A percentile compares a stretch with the other conserved stretches of the same genome.
Conservation (phyloP, 2,329 filamentous ascomycete species). For the Westerdykella sp. region DNA sequence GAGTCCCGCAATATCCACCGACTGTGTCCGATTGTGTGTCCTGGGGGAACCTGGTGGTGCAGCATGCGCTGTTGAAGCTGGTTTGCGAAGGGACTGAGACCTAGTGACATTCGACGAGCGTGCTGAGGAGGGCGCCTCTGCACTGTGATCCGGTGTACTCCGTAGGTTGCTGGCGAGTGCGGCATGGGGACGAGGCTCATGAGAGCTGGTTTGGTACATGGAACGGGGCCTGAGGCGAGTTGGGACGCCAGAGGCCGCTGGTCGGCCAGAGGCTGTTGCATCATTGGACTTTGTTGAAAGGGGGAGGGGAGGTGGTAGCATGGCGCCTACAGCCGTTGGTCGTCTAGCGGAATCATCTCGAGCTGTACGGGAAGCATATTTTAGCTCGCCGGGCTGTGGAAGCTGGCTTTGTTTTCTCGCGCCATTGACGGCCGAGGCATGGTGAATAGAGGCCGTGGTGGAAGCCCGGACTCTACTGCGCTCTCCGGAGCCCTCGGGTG, state of each 20-base stretch:
- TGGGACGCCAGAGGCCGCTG: slow-evolving; percentile 1
- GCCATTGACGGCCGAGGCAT: slow-evolving; percentile 2
- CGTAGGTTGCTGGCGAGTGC: no score
- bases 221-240: slow-evolving; percentile 26
- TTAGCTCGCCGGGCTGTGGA: slow-evolving; percentile 29
- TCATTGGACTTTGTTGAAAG: background rate
- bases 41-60: slow-evolving; percentile 3
- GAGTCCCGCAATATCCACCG: slow-evolving; percentile 15
- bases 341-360: background rate
- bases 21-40: slow-evolving; percentile 23
- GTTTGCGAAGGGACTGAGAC: slow-evolving; percentile 29
- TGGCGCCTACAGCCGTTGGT: background rate
- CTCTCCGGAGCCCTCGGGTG: background rate
- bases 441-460: background rate
- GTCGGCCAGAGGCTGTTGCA: background rate
- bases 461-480: background rate
- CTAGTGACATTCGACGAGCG: slow-evolving; percentile 15
- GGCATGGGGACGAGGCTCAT: no score
- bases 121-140: slow-evolving; percentile 15
- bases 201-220: slow-evolving; percentile 21
- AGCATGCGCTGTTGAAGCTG: slow-evolving; percentile 14
- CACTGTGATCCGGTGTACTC: background rate
- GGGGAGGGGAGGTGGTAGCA: background rate
- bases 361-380: slow-evolving; percentile 4
- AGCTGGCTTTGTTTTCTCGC: slow-evolving; percentile 24